Conservation (phyloP, 257 asterid genomes). For the Fraxinus cuspidata region DNA sequence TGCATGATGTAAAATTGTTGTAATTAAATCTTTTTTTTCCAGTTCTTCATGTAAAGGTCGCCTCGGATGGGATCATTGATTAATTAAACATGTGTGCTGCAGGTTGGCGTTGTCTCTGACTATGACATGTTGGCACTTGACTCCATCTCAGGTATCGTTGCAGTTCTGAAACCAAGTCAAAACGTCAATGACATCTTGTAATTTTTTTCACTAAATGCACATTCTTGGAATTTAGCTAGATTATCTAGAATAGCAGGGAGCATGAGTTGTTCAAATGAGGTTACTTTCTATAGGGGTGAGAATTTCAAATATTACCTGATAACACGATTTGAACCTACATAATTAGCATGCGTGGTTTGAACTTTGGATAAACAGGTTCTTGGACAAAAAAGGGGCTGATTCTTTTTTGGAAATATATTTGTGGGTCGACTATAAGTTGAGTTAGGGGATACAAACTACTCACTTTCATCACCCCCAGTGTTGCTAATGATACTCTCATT, state of each 20-base stretch:
- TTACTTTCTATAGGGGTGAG: background rate
- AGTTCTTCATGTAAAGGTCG: background rate
- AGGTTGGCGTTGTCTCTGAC: conserved; percentile 96
- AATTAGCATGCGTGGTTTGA: background rate
- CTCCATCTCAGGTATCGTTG: conserved; percentile 74
- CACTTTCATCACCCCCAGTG: background rate
- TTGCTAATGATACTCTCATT: background rate
- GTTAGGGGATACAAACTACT: background rate
- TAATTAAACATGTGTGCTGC: conserved; percentile 24
- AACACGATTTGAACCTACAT: background rate
- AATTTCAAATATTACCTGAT: background rate
- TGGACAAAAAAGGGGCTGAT: background rate
- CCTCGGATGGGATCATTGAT: background rate
- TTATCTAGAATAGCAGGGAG: background rate
- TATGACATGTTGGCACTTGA: conserved; percentile 86
- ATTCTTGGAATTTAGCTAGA: background rate
- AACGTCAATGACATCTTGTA: background rate
- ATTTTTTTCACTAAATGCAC: background rate
- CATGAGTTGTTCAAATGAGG: background rate
- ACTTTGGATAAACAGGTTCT: background rate
- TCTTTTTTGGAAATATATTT: background rate
- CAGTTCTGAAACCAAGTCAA: background rate
- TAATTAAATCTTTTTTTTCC: no score
- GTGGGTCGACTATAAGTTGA: background rate
- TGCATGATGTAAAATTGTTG: background rate